Evolutionary conservation across 2,329 filamentous ascomycete genomes (phyloP).

Genomic region (Exophiala calicioides): DNA sequence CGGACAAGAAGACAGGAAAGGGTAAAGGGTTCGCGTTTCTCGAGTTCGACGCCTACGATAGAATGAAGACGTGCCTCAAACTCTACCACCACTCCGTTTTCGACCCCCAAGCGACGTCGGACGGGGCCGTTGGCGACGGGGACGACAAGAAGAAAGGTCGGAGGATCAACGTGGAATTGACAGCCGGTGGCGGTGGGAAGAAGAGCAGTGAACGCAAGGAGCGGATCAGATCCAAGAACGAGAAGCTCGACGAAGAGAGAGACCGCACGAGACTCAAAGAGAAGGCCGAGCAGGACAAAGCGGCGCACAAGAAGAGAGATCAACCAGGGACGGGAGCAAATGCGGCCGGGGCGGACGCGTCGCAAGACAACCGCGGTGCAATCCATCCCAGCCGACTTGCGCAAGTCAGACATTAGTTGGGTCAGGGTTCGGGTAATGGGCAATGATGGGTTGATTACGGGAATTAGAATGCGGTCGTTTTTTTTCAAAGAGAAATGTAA

Average conservation of each 20-base stretch:
- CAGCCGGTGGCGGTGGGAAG: conserved; percentile 80
- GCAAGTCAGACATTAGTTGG: conserved; percentile 34
- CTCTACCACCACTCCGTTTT: conserved; percentile 87
- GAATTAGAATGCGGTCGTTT: too few species aligned
- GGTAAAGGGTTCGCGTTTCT: conserved; percentile 82
- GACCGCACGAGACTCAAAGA: conserved; percentile 50
- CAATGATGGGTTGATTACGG: background rate
- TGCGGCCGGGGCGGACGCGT: conserved; percentile 15
- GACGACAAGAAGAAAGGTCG: conserved; percentile 47
- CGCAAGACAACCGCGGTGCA: conserved; percentile 36
- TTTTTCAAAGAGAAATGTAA: conserved; percentile 3
- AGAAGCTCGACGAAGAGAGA: conserved; percentile 73
- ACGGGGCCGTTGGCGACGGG: conserved; percentile 4
- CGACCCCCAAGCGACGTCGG: conserved; percentile 51
- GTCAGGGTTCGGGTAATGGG: background rate
- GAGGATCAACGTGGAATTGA: conserved; percentile 90
- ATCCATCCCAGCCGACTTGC: conserved; percentile 49
- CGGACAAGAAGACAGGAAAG: conserved; percentile 63
- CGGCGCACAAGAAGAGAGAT: conserved; percentile 38
- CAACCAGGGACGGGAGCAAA: conserved; percentile 31
- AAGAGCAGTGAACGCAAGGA: conserved; percentile 70
- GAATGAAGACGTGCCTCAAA: conserved; percentile 90
- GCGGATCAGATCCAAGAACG: conserved; percentile 84
- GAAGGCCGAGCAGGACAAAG: conserved; percentile 34
- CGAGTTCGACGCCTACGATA: conserved; percentile 82